Conservation (phyloP, 169 alveolate species). For the Besnoitia besnoiti region DNA sequence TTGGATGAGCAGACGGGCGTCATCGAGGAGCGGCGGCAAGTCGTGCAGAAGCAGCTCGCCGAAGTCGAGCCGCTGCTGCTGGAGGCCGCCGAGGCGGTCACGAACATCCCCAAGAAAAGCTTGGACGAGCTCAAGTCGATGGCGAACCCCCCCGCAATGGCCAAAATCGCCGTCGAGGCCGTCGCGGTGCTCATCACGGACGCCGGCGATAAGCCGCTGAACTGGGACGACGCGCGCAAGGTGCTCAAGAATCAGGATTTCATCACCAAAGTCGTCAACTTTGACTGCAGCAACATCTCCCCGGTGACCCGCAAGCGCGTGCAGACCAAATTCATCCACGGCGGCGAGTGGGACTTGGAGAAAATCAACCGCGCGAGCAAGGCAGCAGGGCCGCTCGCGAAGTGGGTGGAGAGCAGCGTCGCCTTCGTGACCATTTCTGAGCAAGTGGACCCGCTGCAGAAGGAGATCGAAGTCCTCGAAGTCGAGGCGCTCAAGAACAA, state of each 20-base stretch:
- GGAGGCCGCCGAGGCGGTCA: slow-evolving; percentile 94
- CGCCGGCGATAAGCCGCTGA: slow-evolving; percentile 83
- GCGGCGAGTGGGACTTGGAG: slow-evolving; percentile 94
- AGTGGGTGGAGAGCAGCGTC: slow-evolving; percentile 92
- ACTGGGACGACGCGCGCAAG: slow-evolving; percentile 95
- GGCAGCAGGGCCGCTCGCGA: slow-evolving; percentile 98
- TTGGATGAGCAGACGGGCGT: slow-evolving; percentile 90
- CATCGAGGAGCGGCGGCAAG: slow-evolving; percentile 87
- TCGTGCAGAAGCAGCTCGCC: slow-evolving; percentile 89
- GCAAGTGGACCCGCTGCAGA: slow-evolving; percentile 94
- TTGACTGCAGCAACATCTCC: slow-evolving; percentile 62
- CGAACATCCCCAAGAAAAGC: slow-evolving; percentile 90
- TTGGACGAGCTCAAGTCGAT: slow-evolving; percentile 88
- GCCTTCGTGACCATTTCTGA: slow-evolving; percentile 88
- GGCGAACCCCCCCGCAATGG: slow-evolving; percentile 95
- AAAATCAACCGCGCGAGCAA: slow-evolving; percentile 92
- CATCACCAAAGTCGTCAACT: slow-evolving; percentile 82
- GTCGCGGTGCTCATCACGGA: slow-evolving; percentile 85
- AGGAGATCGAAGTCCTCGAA: slow-evolving; percentile 91
- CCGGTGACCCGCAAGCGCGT: slow-evolving; percentile 77
- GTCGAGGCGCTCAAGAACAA: slow-evolving; percentile 87
- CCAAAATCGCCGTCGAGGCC: slow-evolving; percentile 95
- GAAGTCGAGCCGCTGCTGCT: slow-evolving; percentile 95
- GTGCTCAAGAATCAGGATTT: slow-evolving; percentile 90
- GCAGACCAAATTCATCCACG: slow-evolving; percentile 78